Evolutionary conservation across 2,329 filamentous ascomycete species (phyloP).

Genomic region (Rutstroemia sp.): DNA sequence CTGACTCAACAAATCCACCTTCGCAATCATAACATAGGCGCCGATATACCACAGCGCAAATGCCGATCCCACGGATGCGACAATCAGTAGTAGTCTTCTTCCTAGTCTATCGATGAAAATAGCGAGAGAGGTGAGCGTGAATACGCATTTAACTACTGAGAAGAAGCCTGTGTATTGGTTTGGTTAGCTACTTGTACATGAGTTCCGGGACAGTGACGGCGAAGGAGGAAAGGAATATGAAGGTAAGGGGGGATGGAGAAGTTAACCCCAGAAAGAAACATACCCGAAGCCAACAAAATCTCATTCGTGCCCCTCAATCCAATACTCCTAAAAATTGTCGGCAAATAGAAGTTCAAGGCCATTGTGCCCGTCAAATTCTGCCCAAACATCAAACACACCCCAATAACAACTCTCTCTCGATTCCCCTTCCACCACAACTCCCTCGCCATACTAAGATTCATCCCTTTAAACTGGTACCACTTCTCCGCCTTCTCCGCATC

Average conservation of each 20-base stretch:
- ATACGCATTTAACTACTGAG: conserved; percentile 16
- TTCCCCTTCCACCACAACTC: conserved; percentile 21
- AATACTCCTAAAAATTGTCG: conserved; percentile 18
- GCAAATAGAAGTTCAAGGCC: conserved; percentile 21
- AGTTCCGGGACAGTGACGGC: neutral
- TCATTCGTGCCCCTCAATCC: conserved; percentile 19
- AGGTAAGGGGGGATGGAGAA: neutral
- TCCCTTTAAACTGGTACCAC: neutral
- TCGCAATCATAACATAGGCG: conserved; percentile 16
- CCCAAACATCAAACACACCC: conserved; percentile 18
- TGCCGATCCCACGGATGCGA: conserved; percentile 11
- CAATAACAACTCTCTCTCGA: conserved; percentile 17
- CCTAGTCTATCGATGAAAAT: conserved; percentile 53
- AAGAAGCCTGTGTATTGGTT: conserved; percentile 13
- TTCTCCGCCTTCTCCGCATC: neutral
- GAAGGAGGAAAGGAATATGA: neutral
- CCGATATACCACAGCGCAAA: conserved; percentile 22
- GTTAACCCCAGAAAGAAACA: neutral
- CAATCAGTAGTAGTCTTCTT: conserved; percentile 39
- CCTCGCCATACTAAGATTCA: conserved; percentile 6
- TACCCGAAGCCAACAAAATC: conserved; percentile 19
- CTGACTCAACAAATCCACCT: conserved; percentile 11
- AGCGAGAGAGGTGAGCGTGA: conserved; percentile 38
- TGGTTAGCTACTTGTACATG: no score
- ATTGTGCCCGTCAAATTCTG: conserved; percentile 22